Evolutionary conservation across 805 yeast species (phyloP).

Genomic region (Schwanniomyces occidentalis): DNA sequence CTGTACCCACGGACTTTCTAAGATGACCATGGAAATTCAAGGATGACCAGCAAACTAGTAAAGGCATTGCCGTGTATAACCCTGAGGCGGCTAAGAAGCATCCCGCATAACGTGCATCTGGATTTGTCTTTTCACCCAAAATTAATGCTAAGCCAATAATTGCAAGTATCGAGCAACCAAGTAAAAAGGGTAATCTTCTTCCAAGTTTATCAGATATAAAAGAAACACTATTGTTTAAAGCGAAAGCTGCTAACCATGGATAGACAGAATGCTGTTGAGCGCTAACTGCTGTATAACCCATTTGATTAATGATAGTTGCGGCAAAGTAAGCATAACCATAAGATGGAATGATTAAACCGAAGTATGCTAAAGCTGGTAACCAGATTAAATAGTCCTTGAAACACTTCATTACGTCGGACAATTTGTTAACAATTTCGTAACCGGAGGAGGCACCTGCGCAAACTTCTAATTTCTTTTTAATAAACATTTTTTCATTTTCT

Average conservation of each 20-base stretch:
- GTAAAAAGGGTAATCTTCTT: slow-evolving; percentile 46
- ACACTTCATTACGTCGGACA: slow-evolving; percentile 45
- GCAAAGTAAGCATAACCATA: slow-evolving; percentile 77
- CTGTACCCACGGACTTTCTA: slow-evolving; percentile 58
- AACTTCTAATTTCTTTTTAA: slow-evolving; percentile 59
- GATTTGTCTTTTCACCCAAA: slow-evolving; percentile 42
- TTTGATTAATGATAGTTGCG: slow-evolving; percentile 58
- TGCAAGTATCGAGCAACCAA: slow-evolving; percentile 30
- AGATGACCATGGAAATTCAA: slow-evolving; percentile 64
- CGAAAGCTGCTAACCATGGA: slow-evolving; percentile 82
- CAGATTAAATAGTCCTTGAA: slow-evolving; percentile 63
- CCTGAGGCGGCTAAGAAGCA: slow-evolving; percentile 62
- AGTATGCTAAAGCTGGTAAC: slow-evolving; percentile 60
- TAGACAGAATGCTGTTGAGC: slow-evolving; percentile 84
- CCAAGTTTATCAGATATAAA: slow-evolving; percentile 56
- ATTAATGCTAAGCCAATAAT: slow-evolving; percentile 59
- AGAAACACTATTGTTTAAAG: slow-evolving; percentile 62
- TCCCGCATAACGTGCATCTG: slow-evolving; percentile 55
- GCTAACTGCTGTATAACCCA: slow-evolving; percentile 66
- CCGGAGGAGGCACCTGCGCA: slow-evolving; percentile 47
- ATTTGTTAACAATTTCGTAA: slow-evolving; percentile 47
- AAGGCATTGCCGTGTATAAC: slow-evolving; percentile 64
- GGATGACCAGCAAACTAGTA: slow-evolving; percentile 67
- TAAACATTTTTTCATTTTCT: slow-evolving; percentile 51
- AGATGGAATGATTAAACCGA: slow-evolving; percentile 68